Evolutionary conservation across 371 early-diverging fungal genomes (phyloP), one percentile per base, ranked within the genome.

Genomic region (Lichtheimia ramosa): DNA sequence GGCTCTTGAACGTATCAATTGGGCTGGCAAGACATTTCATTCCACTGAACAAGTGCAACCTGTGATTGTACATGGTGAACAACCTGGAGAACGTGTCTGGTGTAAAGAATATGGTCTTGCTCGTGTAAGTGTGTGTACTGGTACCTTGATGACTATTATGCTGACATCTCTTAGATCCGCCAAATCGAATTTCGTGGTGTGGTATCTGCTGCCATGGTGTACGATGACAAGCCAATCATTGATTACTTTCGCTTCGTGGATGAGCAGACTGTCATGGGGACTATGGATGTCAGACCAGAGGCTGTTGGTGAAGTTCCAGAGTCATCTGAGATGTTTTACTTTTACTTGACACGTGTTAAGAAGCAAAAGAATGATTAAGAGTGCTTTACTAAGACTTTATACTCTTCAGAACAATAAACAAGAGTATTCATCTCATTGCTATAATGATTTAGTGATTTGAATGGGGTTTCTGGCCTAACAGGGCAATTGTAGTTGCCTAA

Each of bases 11-110:
- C 43, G 52, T 25, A 43, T 43, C 12, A 51, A 53, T 8, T 59
- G 60, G 60, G 60, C 51, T 20, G 60, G 60, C 43, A 59, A 51
- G 52, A 43, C 42, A 10, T 59, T 59, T 20, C 18, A 20, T 14
- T 42, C 52, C 3, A 27, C 41, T 10, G 15, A 51, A 12, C 42
- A 59, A 27, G 53, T 59, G 1, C 16, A 51, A 5, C 60, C 60
- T 18, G 60, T 59, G 12, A 41, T 59, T 3, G 23, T 59, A 7
- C 43, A 51, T 39, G 51, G 52, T 23, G 60, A 52, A 16, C 5
- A 57, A 7, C 34, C 34, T 8, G 53, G 53, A 3, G 34, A 59
- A 3, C 60, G 51, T 43, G 3, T 51, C 6, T 53, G 53, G 51
- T 46, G 20, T 21, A 39, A 59, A 18, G 40, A 51, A 13, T 23